A percentile compares a stretch with the other conserved stretches of the same genome.
Evolutionary conservation across 176 grass and related monocot genomes (phyloP).

Genomic region (Otatea glauca): DNA sequence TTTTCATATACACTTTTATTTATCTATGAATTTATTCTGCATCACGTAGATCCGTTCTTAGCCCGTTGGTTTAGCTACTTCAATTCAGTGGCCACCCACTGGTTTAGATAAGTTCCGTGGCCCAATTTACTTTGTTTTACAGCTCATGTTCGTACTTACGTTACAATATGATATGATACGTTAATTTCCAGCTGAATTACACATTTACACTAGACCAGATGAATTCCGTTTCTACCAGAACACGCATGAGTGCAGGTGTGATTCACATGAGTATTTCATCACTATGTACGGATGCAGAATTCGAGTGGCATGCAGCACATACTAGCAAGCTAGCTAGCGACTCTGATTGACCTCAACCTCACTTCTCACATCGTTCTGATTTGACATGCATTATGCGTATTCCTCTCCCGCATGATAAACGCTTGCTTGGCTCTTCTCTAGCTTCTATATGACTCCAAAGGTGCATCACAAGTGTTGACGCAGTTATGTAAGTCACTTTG

Average conservation of each 20-base stretch:
- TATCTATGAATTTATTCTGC: background rate
- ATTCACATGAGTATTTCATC: background rate
- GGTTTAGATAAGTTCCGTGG: slow-evolving; percentile 1
- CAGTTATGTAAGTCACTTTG: background rate
- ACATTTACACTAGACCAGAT: background rate
- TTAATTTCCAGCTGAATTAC: background rate
- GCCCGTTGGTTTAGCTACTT: background rate
- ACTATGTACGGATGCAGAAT: background rate
- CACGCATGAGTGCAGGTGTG: background rate
- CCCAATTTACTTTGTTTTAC: slow-evolving; percentile 1
- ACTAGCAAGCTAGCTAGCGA: background rate
- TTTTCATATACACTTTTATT: slow-evolving; percentile 2
- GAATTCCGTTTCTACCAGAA: background rate
- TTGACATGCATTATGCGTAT: background rate
- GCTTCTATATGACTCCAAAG: background rate
- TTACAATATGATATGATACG: background rate
- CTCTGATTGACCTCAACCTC: background rate
- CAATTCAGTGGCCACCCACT: background rate
- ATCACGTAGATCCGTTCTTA: slow-evolving; percentile 28
- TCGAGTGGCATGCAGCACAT: background rate
- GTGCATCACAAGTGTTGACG: background rate
- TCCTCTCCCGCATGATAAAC: slow-evolving; percentile 4
- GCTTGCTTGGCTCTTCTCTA: background rate
- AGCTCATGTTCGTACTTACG: slow-evolving; percentile 5
- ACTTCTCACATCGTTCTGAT: no score